Conservation (phyloP, 805 yeast species). For the Nakazawaea anatomiae region DNA sequence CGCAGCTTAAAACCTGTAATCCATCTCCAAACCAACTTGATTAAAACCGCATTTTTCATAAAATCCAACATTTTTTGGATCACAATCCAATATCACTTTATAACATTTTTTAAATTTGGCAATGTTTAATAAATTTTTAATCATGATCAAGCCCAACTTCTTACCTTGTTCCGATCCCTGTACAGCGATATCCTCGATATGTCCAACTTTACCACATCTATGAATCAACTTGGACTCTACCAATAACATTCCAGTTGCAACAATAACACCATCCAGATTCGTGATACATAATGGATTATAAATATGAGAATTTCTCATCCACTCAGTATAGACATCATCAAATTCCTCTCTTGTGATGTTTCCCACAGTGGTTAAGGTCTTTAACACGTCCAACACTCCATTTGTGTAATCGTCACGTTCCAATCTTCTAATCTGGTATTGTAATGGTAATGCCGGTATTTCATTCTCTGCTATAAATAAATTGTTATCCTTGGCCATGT, state of each 20-base stretch:
- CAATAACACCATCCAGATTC: constrained; percentile 45
- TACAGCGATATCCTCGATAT: constrained; percentile 92
- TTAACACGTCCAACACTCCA: constrained; percentile 58
- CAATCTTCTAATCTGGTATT: constrained; percentile 60
- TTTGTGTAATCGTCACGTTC: constrained; percentile 48
- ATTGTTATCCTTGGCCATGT: neutral
- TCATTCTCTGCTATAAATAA: neutral
- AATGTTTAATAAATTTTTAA: constrained; percentile 51
- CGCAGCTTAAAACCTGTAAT: constrained; percentile 32
- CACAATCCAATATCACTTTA: constrained; percentile 87
- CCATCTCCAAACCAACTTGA: constrained; percentile 68
- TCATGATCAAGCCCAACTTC: constrained; percentile 65
- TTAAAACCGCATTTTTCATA: constrained; percentile 83
- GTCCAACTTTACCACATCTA: constrained; percentile 81
- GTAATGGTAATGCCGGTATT: constrained; percentile 42
- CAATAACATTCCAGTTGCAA: constrained; percentile 78
- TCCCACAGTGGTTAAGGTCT: constrained; percentile 81
- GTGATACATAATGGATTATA: constrained; percentile 71
- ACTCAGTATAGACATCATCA: constrained; percentile 43
- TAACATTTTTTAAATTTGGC: constrained; percentile 68
- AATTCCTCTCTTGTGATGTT: constrained; percentile 49
- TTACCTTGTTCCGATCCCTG: constrained; percentile 73
- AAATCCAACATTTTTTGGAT: constrained; percentile 72
- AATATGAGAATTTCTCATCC: constrained; percentile 46
- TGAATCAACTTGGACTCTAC: constrained; percentile 84